Evolutionary conservation across 225 moss, liverwort and hornwort species (phyloP), one percentile per base, ranked within the genome.

Genomic region (Climacium dendroides): DNA sequence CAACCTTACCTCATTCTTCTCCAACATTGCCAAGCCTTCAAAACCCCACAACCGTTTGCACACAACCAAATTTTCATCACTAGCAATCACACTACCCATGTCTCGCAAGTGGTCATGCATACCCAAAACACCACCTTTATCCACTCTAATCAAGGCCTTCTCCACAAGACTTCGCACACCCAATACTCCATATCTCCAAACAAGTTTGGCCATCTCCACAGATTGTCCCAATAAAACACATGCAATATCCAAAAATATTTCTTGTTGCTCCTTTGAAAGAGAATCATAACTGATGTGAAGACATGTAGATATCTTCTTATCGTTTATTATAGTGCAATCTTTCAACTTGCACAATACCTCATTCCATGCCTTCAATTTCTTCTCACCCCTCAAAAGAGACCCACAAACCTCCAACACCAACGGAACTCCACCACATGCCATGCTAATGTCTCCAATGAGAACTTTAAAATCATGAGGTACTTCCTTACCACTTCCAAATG

Each of bases 101-200:
- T 59, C 59, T 12, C 59, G 59, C 26, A 59, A 59, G 13, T 26
- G 59, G 13, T 59, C 26, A 3, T 59, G 26, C 59, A 59, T 59
- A 3, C 5, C 0, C 10, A 26, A 59, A 0, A 0, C 1, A 13
- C 26, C 59, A 3, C 2, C 4, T 4, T 59, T 1, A 4, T 59
- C 59, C 5, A 59, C 26, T 59, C 26, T 59, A 26, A 59, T 26
- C 6, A 59, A 26, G 3, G 59, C 59, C 26, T 6, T 59, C 3
- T 26, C 13, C 1, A 59, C 13, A 6, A 59, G 79, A 4, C 7
- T 37, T 0, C 43, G 7, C 0, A 79, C 26, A 25, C 18, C 79
- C 3, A 28, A 58, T 6, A 5, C 11, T 30, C 2, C 16, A 30
- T 0, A 30, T 54, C 23, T 60, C 79, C 79, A 79, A 39, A 28